Evolutionary conservation across 1,139 yeast genomes (phyloP).

Genomic region (Scheffersomyces quercinus): DNA sequence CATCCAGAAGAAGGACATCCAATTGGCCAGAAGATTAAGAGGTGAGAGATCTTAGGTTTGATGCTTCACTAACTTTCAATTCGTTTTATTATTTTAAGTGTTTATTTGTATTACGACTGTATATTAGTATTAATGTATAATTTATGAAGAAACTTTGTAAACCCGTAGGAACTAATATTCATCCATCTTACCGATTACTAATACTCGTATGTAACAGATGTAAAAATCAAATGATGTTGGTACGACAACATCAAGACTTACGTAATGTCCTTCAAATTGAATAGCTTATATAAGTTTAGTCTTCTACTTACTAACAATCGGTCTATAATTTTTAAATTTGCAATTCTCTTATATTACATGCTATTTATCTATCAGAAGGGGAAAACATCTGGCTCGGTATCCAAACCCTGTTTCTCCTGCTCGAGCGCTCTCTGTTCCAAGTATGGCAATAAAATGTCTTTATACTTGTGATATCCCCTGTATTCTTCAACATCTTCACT

Average conservation of each 20-base stretch:
- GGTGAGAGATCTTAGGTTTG: slow-evolving; percentile 68
- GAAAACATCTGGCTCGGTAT: slow-evolving; percentile 36
- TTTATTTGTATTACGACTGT: slow-evolving; percentile 1
- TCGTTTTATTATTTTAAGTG: not conserved
- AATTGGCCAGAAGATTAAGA: slow-evolving; percentile 98
- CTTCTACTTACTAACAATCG: not conserved
- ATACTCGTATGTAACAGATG: no score
- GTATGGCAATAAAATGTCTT: slow-evolving; percentile 55
- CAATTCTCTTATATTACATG: not conserved
- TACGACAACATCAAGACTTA: not conserved
- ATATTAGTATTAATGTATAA: slow-evolving; percentile 1
- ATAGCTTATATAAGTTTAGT: not conserved
- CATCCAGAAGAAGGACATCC: slow-evolving; percentile 98
- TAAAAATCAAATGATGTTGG: no score
- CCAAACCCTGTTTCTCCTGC: slow-evolving; percentile 51
- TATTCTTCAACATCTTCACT: slow-evolving; percentile 57
- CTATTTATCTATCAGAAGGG: slow-evolving; percentile 33
- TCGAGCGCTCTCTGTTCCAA: slow-evolving; percentile 49
- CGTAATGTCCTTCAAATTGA: not conserved
- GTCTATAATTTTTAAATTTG: not conserved
- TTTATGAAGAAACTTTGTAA: not conserved
- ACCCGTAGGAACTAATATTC: no score
- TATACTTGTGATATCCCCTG: slow-evolving; percentile 56
- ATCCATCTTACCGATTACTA: no score
- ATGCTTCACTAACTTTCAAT: slow-evolving; percentile 1